Percentiles rank a stretch among this genome's conserved stretches.
phyloP scores from a whole-genome alignment of 306 rosid species.

The Lupinus albus region DNA sequence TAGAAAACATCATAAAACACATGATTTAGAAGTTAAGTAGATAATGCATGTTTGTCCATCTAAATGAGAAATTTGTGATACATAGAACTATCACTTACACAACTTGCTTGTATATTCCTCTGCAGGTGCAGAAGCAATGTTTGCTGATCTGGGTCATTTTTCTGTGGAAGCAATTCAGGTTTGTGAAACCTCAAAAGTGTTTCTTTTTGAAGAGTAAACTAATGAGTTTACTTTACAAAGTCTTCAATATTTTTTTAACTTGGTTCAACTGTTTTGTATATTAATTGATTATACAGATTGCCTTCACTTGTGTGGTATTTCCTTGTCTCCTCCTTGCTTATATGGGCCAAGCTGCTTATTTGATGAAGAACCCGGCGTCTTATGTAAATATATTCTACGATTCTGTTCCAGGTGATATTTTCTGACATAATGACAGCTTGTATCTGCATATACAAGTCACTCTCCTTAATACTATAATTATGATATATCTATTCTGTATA shows the following conservation, averaged over 20 bases:
- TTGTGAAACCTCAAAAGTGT: too few relatives aligned
- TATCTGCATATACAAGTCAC: constrained; percentile 1
- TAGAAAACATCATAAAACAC: background rate
- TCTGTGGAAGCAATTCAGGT: constrained; percentile 73
- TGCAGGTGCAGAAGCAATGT: constrained; percentile 85
- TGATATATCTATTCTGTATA: constrained; percentile 21
- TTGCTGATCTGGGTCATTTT: constrained; percentile 82
- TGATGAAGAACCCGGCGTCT: constrained; percentile 58
- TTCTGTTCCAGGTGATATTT: constrained; percentile 75
- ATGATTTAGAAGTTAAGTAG: background rate
- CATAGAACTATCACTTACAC: constrained; percentile 1
- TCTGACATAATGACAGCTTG: constrained; percentile 26
- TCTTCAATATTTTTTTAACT: constrained; percentile 5
- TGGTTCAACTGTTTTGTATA: constrained; percentile 8
- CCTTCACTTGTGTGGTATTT: constrained; percentile 67
- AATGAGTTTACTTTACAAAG: constrained; percentile 13
- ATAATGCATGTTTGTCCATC: background rate
- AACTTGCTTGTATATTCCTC: constrained; percentile 22
- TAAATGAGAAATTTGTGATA: constrained; percentile 23
- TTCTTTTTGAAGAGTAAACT: constrained; percentile 22
- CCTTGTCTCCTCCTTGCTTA: constrained; percentile 84
- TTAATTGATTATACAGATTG: constrained; percentile 53
- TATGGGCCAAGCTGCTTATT: constrained; percentile 86
- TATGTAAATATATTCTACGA: constrained; percentile 61
- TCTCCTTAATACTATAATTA: constrained; percentile 19